phyloP scores from a whole-genome alignment of 371 early-diverging fungal genomes.

The Blakeslea trispora region DNA sequence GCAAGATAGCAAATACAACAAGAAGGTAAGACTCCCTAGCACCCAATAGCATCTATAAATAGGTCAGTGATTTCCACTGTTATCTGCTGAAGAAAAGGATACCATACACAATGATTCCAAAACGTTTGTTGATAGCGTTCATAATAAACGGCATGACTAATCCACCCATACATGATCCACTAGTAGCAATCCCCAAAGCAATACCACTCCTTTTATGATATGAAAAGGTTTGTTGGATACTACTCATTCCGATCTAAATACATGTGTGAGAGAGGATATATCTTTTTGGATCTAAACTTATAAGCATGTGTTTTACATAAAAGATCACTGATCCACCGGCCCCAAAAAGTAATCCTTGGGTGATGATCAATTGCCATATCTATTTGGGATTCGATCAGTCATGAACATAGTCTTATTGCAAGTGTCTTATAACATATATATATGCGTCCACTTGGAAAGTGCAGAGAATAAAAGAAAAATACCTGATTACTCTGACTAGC shows the following conservation, averaged over 20 bases:
- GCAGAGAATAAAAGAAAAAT: background rate
- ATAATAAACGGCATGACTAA: conserved; percentile 66
- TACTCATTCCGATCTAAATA: conserved; percentile 5
- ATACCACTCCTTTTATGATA: conserved; percentile 55
- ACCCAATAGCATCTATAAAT: background rate
- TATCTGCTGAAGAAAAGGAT: background rate
- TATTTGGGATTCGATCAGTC: background rate
- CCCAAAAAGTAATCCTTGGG: conserved; percentile 31
- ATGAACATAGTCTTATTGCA: background rate
- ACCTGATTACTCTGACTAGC: conserved; percentile 28
- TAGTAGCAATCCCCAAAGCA: conserved; percentile 69
- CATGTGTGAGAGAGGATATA: background rate
- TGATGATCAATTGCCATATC: conserved; percentile 33
- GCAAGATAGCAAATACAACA: conserved; percentile 1
- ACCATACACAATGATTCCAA: conserved; percentile 58
- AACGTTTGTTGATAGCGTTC: conserved; percentile 48
- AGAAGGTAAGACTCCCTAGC: background rate
- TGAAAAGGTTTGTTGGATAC: conserved; percentile 66
- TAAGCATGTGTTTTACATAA: conserved; percentile 13
- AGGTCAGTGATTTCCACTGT: background rate
- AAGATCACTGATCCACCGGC: conserved; percentile 48
- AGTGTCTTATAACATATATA: background rate
- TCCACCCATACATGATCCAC: conserved; percentile 79
- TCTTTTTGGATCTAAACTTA: background rate
- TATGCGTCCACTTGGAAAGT: no score